These are phyloP conservation scores for Lactarius vividus DNA, from an alignment of 768 basidiomycete genomes.

Conservation along the genomic window DNA sequence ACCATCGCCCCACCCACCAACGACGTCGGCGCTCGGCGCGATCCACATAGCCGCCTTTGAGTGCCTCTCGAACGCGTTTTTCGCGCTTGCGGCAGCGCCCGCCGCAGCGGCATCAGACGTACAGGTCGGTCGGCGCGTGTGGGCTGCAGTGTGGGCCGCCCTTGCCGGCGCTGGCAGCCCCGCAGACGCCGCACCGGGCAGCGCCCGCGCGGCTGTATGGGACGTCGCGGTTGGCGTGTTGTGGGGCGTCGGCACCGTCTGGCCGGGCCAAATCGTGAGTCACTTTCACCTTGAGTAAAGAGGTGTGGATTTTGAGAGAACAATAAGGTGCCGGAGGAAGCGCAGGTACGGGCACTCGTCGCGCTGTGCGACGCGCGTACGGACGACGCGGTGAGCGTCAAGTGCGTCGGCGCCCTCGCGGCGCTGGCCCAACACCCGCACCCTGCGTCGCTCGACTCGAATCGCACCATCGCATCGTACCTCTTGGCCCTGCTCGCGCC, in stretches of 20 bases:
- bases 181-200: conserved; percentile 59
- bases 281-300: neutral
- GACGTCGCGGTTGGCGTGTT: conserved; percentile 76
- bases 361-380: conserved; percentile 56
- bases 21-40: conserved; percentile 78
- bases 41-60: conserved; percentile 85
- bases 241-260: conserved; percentile 83
- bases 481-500: conserved; percentile 54
- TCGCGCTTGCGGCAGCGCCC: conserved; percentile 60
- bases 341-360: conserved; percentile 63
- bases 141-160: conserved; percentile 65
- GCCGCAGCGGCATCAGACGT: conserved; percentile 44
- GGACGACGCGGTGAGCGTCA: conserved; percentile 59
- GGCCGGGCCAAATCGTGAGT: conserved; percentile 63
- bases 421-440: conserved; percentile 69
- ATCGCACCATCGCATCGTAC: conserved; percentile 64
- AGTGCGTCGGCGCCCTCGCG: conserved; percentile 83
- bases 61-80: conserved; percentile 86
- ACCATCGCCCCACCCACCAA: conserved; percentile 80
- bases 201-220: conserved; percentile 67
- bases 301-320: neutral
- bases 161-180: conserved; percentile 59
- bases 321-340: conserved; percentile 55
- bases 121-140: conserved; percentile 52
- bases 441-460: conserved; percentile 54